Evolutionary conservation across 2,329 filamentous ascomycete genomes (phyloP).

Genomic region (Microascus cirrosus): DNA sequence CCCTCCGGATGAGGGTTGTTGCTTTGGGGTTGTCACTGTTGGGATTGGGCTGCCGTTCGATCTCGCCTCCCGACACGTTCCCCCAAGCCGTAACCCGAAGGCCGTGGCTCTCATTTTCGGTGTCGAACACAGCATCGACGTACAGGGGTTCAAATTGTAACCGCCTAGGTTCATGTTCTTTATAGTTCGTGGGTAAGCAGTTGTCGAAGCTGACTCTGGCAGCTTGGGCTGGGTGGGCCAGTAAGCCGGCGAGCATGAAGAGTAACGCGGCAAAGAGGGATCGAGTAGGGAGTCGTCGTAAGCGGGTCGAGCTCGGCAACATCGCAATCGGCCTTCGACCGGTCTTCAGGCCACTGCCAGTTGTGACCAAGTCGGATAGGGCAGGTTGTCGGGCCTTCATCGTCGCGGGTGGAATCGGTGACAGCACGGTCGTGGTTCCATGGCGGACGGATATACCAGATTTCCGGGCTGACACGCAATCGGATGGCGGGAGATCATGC

Average conservation of each 20-base stretch:
- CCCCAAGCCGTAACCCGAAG: conserved; percentile 77
- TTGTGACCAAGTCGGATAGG: not conserved
- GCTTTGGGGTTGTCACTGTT: conserved; percentile 36
- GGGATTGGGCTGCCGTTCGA: conserved; percentile 48
- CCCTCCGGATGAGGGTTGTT: conserved; percentile 62
- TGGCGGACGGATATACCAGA: not conserved
- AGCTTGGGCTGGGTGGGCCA: conserved; percentile 36
- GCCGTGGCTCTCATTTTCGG: conserved; percentile 44
- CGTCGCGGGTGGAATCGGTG: not conserved
- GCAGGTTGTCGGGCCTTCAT: not conserved
- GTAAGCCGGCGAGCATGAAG: conserved; percentile 20
- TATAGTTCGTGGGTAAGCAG: conserved; percentile 57
- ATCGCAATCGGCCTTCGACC: not conserved
- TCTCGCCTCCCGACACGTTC: conserved; percentile 90
- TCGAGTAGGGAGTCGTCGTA: not conserved
- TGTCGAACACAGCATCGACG: conserved; percentile 65
- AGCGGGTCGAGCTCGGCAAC: not conserved
- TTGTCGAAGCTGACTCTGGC: conserved; percentile 73
- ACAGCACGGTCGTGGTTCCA: not conserved
- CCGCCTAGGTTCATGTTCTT: conserved; percentile 40
- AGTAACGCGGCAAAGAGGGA: conserved; percentile 15
- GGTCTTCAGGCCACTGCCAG: not conserved
- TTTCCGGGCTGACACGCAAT: not conserved
- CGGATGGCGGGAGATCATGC: not conserved
- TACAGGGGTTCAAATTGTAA: conserved; percentile 73